These are phyloP conservation scores for Termitomyces sp. DNA, from an alignment of 768 basidiomycete genomes.

Conservation along the genomic window DNA sequence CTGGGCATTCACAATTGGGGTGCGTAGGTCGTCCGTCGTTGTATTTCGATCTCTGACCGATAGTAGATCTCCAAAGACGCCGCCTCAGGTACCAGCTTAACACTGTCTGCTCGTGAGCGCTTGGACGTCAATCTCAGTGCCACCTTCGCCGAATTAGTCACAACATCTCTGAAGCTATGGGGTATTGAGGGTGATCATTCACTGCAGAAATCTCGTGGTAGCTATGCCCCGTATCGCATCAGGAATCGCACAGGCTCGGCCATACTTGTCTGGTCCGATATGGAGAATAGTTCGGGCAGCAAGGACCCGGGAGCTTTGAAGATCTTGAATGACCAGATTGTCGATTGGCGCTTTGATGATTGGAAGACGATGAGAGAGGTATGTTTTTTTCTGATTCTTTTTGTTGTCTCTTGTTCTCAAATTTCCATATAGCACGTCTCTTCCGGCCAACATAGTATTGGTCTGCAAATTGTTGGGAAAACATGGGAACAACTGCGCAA, in stretches of 20 bases:
- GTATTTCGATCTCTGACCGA: background rate
- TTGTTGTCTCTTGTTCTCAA: conserved; percentile 2
- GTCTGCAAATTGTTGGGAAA: conserved; percentile 80
- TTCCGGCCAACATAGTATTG: conserved; percentile 80
- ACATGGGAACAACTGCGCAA: conserved; percentile 87
- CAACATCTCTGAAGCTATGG: conserved; percentile 72
- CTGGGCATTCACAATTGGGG: conserved; percentile 82
- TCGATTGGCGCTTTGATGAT: conserved; percentile 98
- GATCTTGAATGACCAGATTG: conserved; percentile 68
- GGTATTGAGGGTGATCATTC: conserved; percentile 71
- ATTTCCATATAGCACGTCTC: conserved; percentile 48
- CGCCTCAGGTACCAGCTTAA: conserved; percentile 53
- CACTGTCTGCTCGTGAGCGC: conserved; percentile 73
- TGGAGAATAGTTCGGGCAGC: conserved; percentile 49
- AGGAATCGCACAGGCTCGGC: conserved; percentile 88
- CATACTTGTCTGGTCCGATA: conserved; percentile 83
- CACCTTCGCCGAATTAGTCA: conserved; percentile 82
- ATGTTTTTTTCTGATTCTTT: conserved; percentile 14
- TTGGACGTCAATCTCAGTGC: conserved; percentile 91
- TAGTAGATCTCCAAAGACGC: conserved; percentile 55
- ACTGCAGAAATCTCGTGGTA: conserved; percentile 77
- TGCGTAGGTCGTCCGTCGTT: conserved; percentile 25
- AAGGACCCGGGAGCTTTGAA: conserved; percentile 54
- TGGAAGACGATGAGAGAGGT: conserved; percentile 94
- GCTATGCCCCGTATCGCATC: conserved; percentile 91